Base-by-base conservation (phyloP, 1,284 basidiomycete species). In the Cutaneotrichosporon cavernicola region DNA sequence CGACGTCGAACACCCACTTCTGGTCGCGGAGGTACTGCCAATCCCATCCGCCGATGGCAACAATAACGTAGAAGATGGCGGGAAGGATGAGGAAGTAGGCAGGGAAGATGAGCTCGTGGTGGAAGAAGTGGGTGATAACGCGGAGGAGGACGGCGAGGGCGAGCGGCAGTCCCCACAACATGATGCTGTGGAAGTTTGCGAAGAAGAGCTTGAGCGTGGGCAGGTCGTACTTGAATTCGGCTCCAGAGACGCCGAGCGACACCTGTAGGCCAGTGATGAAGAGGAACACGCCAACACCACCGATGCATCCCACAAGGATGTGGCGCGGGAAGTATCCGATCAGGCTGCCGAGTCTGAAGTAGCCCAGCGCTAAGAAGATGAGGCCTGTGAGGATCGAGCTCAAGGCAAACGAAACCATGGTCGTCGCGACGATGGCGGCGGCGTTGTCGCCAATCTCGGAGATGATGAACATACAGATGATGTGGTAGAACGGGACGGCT, bases 241-340 rank as follows among this genome's bases (percentile, higher is more conserved):
- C 91, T 57, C 96, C 94, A 55, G 88, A 85, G 62, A 97, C 84
- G 4, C 90, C 87, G 31, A 91, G 88, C 70, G 89, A 88, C 31
- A 97, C 92, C 30, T 92, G 88, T 43, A 97, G 82, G 4, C 92
- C 93, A 1, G 92, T 97, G 72, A 90, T 84, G 58, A 96, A 86
- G 49, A 99, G 83, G 80, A 99, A 99, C 16, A 90, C 87, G 14
- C 96, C 96, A 30, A 99, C 92, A 30, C 96, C 96, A 13, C 96
- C 96, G 52, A 99, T 98, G 74, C 94, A 90, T 84, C 93, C 93
- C 13, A 97, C 91, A 10, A 96, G 85, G 74, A 98, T 97, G 77
- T 97, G 95, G 9, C 96, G 85, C 13, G 96, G 96, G 81, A 99
- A 98, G 82, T 98, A 99, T 0, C 95, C 94, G 62, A 97, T 90